Evolutionary conservation across 1,284 basidiomycete species (phyloP).

Genomic region (Leccinum solheimii): DNA sequence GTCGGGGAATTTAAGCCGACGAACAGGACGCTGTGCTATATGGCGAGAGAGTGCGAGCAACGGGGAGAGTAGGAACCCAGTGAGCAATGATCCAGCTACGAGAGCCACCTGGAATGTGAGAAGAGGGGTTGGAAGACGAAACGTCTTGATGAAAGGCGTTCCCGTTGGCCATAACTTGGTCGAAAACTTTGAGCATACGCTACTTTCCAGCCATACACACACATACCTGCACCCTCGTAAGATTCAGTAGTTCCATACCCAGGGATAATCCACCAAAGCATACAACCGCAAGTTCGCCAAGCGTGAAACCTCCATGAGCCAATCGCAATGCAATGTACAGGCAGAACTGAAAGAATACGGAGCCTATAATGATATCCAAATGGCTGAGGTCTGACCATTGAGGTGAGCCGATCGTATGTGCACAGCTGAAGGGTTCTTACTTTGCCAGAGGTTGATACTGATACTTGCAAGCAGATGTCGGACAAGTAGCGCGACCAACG

Average conservation of each 20-base stretch:
- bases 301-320: slow-evolving; percentile 90
- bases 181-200: slow-evolving; percentile 11
- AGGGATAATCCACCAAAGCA: slow-evolving; percentile 86
- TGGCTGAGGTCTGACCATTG: slow-evolving; percentile 64
- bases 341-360: slow-evolving; percentile 88
- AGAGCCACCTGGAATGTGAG: slow-evolving; percentile 92
- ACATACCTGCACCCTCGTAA: slow-evolving; percentile 78
- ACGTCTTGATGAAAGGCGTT: slow-evolving; percentile 90
- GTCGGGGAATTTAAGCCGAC: slow-evolving; percentile 85
- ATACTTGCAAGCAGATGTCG: slow-evolving; percentile 47
- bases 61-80: slow-evolving; percentile 93
- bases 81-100: slow-evolving; percentile 88
- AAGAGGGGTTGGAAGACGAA: slow-evolving; percentile 89
- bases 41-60: slow-evolving; percentile 91
- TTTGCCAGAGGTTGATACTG: slow-evolving; percentile 61
- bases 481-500: slow-evolving; percentile 47
- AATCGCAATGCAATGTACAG: slow-evolving; percentile 89
- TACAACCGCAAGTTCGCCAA: slow-evolving; percentile 91
- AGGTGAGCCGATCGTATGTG: slow-evolving; percentile 8
- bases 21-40: slow-evolving; percentile 88
- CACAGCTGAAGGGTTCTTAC: slow-evolving; percentile 44
- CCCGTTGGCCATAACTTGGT: slow-evolving; percentile 74
- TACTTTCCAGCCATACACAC: neutral
- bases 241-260: slow-evolving; percentile 81
- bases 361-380: slow-evolving; percentile 75